Conservation (phyloP, 306 rosid genomes). For the barrel medic (Medicago truncatula) region DNA sequence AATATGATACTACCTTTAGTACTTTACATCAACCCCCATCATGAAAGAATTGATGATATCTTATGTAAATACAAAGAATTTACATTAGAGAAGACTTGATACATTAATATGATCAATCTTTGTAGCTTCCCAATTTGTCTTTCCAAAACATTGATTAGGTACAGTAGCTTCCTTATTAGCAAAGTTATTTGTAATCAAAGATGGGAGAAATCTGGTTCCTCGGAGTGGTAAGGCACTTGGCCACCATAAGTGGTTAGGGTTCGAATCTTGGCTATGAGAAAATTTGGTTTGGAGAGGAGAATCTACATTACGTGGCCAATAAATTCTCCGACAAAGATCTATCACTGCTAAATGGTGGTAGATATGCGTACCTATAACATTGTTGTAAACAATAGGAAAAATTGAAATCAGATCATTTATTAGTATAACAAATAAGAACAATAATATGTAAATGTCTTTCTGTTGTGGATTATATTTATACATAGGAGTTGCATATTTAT, state of each 20-base stretch:
- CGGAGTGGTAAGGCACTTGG: neutral
- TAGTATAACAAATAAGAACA: too few species aligned
- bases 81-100: constrained; percentile 5
- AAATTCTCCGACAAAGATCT: too few species aligned
- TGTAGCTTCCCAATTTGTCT: neutral
- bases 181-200: neutral
- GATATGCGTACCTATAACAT: too few species aligned
- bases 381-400: too few species aligned
- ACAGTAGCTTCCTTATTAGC: neutral
- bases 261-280: neutral
- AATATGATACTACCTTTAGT: too few species aligned
- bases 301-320: too few species aligned
- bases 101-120: constrained; percentile 1
- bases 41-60: too few species aligned
- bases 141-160: neutral
- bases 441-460: neutral
- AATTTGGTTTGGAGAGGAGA: neutral
- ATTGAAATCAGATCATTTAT: too few species aligned
- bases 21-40: too few species aligned
- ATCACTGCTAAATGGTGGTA: too few species aligned
- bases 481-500: neutral
- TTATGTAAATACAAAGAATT: neutral
- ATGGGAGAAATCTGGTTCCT: neutral
- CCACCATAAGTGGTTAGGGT: neutral
- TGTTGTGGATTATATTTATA: neutral